Base-by-base conservation (phyloP, 495 filamentous ascomycete species). In the Penicillium silybi region DNA sequence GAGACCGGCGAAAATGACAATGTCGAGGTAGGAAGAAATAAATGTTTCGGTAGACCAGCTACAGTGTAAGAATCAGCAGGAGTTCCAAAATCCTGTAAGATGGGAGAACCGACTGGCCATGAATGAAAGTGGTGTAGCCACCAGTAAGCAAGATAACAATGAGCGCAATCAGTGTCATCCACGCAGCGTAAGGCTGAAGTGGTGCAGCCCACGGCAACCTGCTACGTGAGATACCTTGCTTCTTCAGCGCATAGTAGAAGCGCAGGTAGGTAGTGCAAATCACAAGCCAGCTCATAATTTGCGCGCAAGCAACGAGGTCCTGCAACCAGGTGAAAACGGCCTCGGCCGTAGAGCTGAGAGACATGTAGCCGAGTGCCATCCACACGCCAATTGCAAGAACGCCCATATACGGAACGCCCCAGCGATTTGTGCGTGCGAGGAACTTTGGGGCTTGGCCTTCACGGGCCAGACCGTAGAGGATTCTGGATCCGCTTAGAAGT, bases 71-170 rank as follows among this genome's bases (percentile, higher is more conserved):
- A 41, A 17, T 41, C 3, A 32, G 29, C 29, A 32, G 1, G 26
- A 29, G n/a, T n/a, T n/a, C 11, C 1, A 32, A 32, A 3, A 11
- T 13, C 29, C 4, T 1, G 29, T 10, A 13, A 13, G 8, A 32
- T 13, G 8, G 2, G 15, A 11, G 38, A 16, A 40, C 46, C 25
- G 44, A 57, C 46, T 75, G 63, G 1, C 73, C 69, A 4, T 78
- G 72, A 57, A 79, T 80, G 52, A 84, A 84, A 43, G 80, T 79
- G 19, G 70, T 68, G 56, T 82, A 84, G 18, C 82, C 81, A 46
- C 78, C 82, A 46, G 82, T 73, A 5, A 68, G 63, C 25, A 82
- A 61, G 29, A 61, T 51, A 41, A 82, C 65, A 27, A 56, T 53
- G 55, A 82, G 80, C 39, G 64, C 68, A 19, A 74, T 64, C 6